Evolutionary conservation across 305 asterid species (phyloP).

Genomic region (Plantago rigida): DNA sequence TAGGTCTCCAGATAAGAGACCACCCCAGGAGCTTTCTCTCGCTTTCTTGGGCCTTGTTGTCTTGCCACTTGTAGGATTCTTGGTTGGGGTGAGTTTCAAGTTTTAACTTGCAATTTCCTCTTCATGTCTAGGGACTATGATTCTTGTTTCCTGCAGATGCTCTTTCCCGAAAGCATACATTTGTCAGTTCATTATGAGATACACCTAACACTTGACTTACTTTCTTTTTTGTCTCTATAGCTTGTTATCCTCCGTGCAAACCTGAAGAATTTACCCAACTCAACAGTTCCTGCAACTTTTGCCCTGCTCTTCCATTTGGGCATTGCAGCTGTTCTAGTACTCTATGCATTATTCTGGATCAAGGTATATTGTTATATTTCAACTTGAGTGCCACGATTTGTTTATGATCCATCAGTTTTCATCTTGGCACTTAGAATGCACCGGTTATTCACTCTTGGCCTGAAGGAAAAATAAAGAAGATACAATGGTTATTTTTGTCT

Average conservation of each 20-base stretch:
- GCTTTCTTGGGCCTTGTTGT: conserved; percentile 68
- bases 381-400: not conserved
- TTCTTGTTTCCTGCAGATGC: conserved; percentile 11
- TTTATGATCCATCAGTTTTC: not conserved
- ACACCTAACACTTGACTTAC: conserved; percentile 8
- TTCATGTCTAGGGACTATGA: conserved; percentile 8
- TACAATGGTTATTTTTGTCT: too few relatives aligned
- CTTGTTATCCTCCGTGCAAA: conserved; percentile 61
- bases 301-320: conserved; percentile 74
- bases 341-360: conserved; percentile 76
- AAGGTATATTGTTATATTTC: conserved; percentile 47
- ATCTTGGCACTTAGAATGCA: too few relatives aligned
- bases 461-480: too few relatives aligned
- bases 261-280: conserved; percentile 67
- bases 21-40: conserved; percentile 70
- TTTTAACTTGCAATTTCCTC: conserved; percentile 1
- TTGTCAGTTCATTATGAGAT: conserved; percentile 14
- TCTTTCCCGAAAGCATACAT: not conserved
- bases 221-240: conserved; percentile 34
- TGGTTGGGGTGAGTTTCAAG: conserved; percentile 60
- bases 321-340: conserved; percentile 71
- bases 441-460: too few relatives aligned
- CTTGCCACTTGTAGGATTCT: conserved; percentile 69
- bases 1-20: conserved; percentile 78
- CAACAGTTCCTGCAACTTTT: conserved; percentile 60